Percentiles rank a stretch among this genome's conserved stretches.
These are phyloP conservation scores for Anacardium occidentale DNA, from an alignment of 345 rosid genomes.

Conservation along the genomic window DNA sequence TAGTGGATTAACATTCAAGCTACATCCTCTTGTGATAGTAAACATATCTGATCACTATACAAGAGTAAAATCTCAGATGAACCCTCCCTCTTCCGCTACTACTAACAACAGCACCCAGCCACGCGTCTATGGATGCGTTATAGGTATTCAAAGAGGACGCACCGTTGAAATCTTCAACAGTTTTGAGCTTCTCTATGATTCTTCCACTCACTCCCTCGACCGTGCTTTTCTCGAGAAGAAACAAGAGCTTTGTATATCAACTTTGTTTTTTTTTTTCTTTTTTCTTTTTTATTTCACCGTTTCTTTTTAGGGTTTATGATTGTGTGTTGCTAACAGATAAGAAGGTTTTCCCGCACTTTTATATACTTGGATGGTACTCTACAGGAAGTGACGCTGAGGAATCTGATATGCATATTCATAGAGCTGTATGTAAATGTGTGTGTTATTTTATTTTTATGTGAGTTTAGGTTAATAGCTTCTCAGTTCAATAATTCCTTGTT, in stretches of 20 bases:
- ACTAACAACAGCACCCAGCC: slow-evolving; percentile 36
- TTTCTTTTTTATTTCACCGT: background rate
- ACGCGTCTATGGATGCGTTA: slow-evolving; percentile 90
- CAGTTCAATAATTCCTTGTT: background rate
- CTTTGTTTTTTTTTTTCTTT: background rate
- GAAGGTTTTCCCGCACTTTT: slow-evolving; percentile 90
- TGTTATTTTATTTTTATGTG: background rate
- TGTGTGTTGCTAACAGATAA: slow-evolving; percentile 45
- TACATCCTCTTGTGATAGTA: slow-evolving; percentile 87
- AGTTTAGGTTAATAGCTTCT: background rate
- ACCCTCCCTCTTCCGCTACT: slow-evolving; percentile 39
- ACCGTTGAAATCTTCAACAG: slow-evolving; percentile 97
- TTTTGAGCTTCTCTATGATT: slow-evolving; percentile 87
- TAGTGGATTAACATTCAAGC: slow-evolving; percentile 96
- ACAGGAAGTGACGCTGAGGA: slow-evolving; percentile 84
- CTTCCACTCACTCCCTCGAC: slow-evolving; percentile 62
- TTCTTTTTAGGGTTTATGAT: background rate
- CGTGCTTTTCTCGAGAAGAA: slow-evolving; percentile 91
- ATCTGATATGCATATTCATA: slow-evolving; percentile 90
- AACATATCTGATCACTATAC: slow-evolving; percentile 96
- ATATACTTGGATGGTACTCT: slow-evolving; percentile 94
- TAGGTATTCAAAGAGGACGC: slow-evolving; percentile 89
- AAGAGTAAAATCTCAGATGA: slow-evolving; percentile 79
- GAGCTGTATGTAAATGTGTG: slow-evolving; percentile 57
- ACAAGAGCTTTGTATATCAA: slow-evolving; percentile 81